Conservation (phyloP, 768 basidiomycete genomes). For the Gymnopilus junonius region DNA sequence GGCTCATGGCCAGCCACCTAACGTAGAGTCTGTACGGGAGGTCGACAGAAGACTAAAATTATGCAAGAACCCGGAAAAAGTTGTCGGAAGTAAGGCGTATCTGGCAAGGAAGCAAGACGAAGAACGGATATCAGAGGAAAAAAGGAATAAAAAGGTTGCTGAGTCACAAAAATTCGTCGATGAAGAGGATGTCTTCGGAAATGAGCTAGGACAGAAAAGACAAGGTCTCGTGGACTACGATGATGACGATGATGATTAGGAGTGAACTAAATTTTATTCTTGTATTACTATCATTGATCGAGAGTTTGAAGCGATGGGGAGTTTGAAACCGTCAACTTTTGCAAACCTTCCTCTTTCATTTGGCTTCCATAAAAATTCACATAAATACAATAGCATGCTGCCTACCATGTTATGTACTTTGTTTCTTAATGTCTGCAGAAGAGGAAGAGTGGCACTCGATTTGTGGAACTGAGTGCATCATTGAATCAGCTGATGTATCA, state of each 20-base stretch:
- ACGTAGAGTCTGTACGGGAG: constrained; percentile 84
- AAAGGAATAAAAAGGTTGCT: constrained; percentile 65
- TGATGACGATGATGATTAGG: constrained; percentile 31
- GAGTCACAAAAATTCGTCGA: constrained; percentile 49
- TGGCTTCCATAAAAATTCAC: too few species aligned
- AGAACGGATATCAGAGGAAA: constrained; percentile 70
- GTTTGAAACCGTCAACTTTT: too few species aligned
- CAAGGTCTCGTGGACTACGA: constrained; percentile 65
- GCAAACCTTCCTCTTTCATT: too few species aligned
- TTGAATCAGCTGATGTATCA: too few species aligned
- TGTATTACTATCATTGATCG: too few species aligned
- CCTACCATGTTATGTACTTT: too few species aligned
- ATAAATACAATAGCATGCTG: not conserved
- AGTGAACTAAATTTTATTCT: not conserved
- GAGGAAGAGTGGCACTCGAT: too few species aligned
- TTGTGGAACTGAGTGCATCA: too few species aligned
- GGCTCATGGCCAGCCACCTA: constrained; percentile 61
- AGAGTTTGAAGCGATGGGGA: too few species aligned
- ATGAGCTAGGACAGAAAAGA: constrained; percentile 44
- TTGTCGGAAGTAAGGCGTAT: constrained; percentile 87
- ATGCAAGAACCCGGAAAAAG: constrained; percentile 97
- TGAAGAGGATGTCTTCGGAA: constrained; percentile 75
- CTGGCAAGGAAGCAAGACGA: constrained; percentile 71
- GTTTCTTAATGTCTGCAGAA: too few species aligned
- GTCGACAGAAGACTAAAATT: constrained; percentile 85